Evolutionary conservation across 116 monocot genomes (phyloP).

Genomic region (Iris pallida): DNA sequence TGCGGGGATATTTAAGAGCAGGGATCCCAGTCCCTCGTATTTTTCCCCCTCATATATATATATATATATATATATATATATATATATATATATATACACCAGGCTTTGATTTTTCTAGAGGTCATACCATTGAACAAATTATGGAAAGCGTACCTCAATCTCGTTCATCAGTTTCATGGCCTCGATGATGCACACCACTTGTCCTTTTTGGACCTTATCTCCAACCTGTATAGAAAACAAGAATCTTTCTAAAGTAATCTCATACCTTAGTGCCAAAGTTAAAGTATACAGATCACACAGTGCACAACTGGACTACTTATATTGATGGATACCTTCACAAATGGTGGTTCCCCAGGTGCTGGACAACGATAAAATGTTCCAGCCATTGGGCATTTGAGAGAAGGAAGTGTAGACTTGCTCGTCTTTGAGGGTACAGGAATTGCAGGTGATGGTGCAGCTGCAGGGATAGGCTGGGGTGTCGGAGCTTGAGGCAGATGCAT

Average conservation of each 20-base stretch:
- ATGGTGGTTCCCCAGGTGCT: constrained; percentile 46
- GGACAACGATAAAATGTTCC: constrained; percentile 59
- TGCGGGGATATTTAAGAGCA: no score
- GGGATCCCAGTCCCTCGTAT: no score
- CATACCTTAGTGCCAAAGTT: no score
- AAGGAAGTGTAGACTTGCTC: constrained; percentile 41
- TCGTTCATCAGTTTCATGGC: constrained; percentile 82
- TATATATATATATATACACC: no score
- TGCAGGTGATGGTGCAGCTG: constrained; percentile 10
- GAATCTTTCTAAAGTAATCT: neutral
- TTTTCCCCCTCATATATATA: no score
- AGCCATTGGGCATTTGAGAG: constrained; percentile 52
- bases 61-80: no score
- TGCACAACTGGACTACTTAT: neutral
- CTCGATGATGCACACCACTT: constrained; percentile 61
- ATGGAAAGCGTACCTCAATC: constrained; percentile 36
- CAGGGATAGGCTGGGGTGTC: constrained; percentile 4
- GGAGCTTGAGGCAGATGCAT: constrained; percentile 9
- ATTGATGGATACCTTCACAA: constrained; percentile 33
- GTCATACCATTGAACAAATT: no score
- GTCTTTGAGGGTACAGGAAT: constrained; percentile 17
- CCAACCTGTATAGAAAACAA: constrained; percentile 32
- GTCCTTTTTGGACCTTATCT: constrained; percentile 64
- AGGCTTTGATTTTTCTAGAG: no score
- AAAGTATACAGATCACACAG: no score